phyloP scores from a whole-genome alignment of 2,329 filamentous ascomycete genomes.

The Furcasterigmium sp. region DNA sequence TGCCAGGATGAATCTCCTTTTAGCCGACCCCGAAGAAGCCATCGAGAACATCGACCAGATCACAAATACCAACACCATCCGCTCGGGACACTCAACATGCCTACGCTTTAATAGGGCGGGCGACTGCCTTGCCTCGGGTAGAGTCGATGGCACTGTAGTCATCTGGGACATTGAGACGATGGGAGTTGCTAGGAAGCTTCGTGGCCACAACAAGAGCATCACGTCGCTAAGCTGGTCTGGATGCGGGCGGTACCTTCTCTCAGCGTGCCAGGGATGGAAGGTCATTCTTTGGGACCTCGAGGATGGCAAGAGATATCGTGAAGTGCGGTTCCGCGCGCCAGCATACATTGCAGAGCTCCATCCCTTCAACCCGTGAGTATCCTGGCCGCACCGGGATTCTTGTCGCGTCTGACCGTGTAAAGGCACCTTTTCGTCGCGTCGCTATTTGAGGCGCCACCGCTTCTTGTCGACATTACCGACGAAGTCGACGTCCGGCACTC shows the following conservation, averaged over 20 bases:
- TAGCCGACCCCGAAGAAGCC: slow-evolving; percentile 45
- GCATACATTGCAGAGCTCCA: slow-evolving; percentile 96
- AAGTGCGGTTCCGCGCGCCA: slow-evolving; percentile 85
- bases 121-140: slow-evolving; percentile 89
- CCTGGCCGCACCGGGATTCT: not conserved
- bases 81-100: slow-evolving; percentile 61
- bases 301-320: slow-evolving; percentile 65
- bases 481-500: slow-evolving; percentile 67
- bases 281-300: slow-evolving; percentile 91
- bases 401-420: slow-evolving; percentile 19
- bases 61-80: slow-evolving; percentile 80
- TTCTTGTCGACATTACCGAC: slow-evolving; percentile 75
- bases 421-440: slow-evolving; percentile 85
- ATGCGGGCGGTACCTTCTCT: slow-evolving; percentile 85
- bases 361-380: slow-evolving; percentile 73
- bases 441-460: slow-evolving; percentile 87
- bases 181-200: slow-evolving; percentile 88
- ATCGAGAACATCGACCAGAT: slow-evolving; percentile 13
- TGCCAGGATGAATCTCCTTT: slow-evolving; percentile 49
- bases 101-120: slow-evolving; percentile 89
- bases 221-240: slow-evolving; percentile 94
- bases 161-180: slow-evolving; percentile 98
- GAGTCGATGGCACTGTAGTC: slow-evolving; percentile 89
- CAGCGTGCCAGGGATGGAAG: slow-evolving; percentile 93
- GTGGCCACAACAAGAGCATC: slow-evolving; percentile 89